A percentile compares a stretch with the other conserved stretches of the same genome.
phyloP scores from a whole-genome alignment of 140 eudicot species.

The Senecio squalidus region DNA sequence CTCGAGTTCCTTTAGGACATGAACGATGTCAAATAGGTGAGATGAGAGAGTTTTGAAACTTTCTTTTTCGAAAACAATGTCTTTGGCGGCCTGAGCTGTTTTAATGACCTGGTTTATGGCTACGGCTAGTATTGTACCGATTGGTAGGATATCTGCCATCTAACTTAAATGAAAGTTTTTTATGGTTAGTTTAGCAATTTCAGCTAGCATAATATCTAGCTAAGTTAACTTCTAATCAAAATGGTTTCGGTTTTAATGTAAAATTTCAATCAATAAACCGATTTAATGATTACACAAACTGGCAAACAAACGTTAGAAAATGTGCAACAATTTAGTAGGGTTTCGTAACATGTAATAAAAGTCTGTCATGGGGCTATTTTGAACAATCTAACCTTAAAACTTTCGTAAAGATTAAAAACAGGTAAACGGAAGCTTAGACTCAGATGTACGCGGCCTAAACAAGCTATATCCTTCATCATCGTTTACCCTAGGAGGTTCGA shows the following conservation, averaged over 20 bases:
- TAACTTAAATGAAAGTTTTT: too few relatives aligned
- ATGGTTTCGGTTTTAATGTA: not conserved
- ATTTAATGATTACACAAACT: not conserved
- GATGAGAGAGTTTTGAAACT: slow-evolving; percentile 46
- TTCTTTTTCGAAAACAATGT: slow-evolving; percentile 51
- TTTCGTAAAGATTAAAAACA: too few relatives aligned
- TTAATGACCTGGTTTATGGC: slow-evolving; percentile 49
- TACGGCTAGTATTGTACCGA: slow-evolving; percentile 48
- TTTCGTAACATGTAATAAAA: too few relatives aligned
- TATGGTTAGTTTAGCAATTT: not conserved
- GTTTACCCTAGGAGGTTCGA: too few relatives aligned
- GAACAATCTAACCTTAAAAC: too few relatives aligned
- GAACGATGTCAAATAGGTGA: slow-evolving; percentile 49
- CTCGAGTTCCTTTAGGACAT: slow-evolving; percentile 54
- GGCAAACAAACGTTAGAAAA: too few relatives aligned
- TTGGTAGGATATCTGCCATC: slow-evolving; percentile 56
- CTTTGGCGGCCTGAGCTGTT: slow-evolving; percentile 61
- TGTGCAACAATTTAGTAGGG: not conserved
- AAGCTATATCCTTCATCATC: too few relatives aligned
- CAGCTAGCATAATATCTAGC: not conserved
- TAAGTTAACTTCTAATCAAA: not conserved
- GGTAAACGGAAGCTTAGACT: too few relatives aligned
- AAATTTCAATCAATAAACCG: not conserved
- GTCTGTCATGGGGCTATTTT: too few relatives aligned
- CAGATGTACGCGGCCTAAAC: too few relatives aligned